phyloP scores from a whole-genome alignment of 345 rosid species.

The Salix caprea region DNA sequence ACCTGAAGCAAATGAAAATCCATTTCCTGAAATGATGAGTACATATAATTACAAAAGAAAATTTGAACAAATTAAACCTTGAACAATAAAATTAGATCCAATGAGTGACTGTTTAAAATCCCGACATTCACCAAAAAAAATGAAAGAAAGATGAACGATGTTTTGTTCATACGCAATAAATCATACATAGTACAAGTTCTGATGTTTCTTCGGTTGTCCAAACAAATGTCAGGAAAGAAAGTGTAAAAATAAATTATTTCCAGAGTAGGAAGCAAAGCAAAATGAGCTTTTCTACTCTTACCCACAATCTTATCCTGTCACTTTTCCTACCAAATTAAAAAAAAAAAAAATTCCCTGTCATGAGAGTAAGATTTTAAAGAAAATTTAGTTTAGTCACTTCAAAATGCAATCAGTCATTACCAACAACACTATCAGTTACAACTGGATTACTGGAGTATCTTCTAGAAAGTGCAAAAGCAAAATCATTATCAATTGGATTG shows the following conservation, averaged over 20 bases:
- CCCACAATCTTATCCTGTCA: not conserved
- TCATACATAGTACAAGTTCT: not conserved
- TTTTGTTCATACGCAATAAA: not conserved
- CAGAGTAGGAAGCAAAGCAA: not conserved
- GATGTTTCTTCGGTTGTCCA: not conserved
- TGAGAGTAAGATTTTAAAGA: not conserved
- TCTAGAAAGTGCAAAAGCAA: not conserved
- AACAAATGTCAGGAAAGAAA: not conserved
- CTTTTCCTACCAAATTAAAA: not conserved
- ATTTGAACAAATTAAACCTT: not conserved
- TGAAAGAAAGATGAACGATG: not conserved
- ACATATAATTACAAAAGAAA: not conserved
- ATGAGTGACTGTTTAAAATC: not conserved
- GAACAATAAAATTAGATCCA: not conserved
- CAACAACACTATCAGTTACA: not conserved
- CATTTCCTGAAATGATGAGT: not conserved
- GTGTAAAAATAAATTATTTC: not conserved
- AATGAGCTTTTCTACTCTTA: not conserved
- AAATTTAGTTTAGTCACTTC: not conserved
- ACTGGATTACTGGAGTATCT: not conserved
- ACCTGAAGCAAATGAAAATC: not conserved
- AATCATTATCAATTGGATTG: not conserved
- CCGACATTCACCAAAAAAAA: not conserved
- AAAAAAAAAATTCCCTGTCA: not conserved
- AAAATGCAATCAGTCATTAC: not conserved